Evolutionary conservation across 345 rosid species (phyloP), one percentile per base, ranked within the genome.

Genomic region (Sonneratia caseolaris): DNA sequence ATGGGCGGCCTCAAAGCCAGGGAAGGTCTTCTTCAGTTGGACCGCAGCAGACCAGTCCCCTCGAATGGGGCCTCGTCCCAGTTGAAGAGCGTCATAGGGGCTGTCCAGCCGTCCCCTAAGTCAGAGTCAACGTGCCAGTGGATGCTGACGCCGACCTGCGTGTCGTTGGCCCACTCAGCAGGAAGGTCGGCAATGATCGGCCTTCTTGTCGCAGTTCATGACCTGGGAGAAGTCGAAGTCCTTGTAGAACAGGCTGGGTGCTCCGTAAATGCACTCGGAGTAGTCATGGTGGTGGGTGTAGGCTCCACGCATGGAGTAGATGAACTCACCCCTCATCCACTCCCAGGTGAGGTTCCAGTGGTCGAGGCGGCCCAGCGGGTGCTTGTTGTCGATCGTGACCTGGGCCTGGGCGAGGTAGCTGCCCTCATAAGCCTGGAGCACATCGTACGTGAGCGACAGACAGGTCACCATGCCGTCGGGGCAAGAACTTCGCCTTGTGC

Each of bases 341-440:
- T 92, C 96, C 97, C 97, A 95, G 1, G 97, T 92, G 32, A 95
- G 45, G 80, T 95, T 92, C 99, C 99, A 95, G 66, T 83, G 88
- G 73, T 95, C 97, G 19, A 95, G 89, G 7, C 91, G 82, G 64
- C 99, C 96, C 3, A 95, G 74, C 0, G 96, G 92, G 51, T 72
- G 80, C 75, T 76, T 80, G 77, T 95, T 92, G 78, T 92, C 91
- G 12, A 92, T 84, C 4, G 98, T 95, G 43, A 95, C 97, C 79
- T 95, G 92, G 14, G 98, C 97, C 79, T 95, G 92, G 14, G 98
- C 99, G 15, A 77, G 81, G 77, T 95, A 95, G 84, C 83, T 92
- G 77, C 82, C 84, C 14, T 70, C 82, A 36, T 78, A 92, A 4
- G 99, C 78, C 81, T 88, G 86, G 1, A 86, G 72, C 13, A 95